Evolutionary conservation across 768 basidiomycete species (phyloP).

Genomic region (Leccinum uliginosum): DNA sequence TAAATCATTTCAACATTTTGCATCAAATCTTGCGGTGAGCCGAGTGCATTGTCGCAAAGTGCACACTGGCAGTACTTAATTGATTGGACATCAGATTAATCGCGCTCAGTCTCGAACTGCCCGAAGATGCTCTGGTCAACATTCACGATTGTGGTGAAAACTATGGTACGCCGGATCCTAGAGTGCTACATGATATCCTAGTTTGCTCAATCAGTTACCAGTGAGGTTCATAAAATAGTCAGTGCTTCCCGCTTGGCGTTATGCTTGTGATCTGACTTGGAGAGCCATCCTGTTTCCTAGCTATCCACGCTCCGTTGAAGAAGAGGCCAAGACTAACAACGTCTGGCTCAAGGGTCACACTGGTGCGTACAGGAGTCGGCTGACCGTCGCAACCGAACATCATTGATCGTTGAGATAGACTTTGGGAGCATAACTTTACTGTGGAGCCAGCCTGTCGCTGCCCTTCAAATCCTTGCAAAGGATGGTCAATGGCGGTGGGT

Average conservation of each 20-base stretch:
- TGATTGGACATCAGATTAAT: neutral
- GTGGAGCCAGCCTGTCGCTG: neutral
- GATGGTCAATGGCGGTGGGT: neutral
- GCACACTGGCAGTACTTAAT: neutral
- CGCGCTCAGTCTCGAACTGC: neutral
- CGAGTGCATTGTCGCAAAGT: neutral
- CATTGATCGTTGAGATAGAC: neutral
- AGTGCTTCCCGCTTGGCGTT: neutral
- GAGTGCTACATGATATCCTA: neutral
- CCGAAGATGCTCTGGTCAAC: neutral
- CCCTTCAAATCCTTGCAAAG: neutral
- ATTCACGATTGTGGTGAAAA: neutral
- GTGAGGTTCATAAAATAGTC: neutral
- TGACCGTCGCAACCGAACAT: neutral
- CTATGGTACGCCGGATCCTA: neutral
- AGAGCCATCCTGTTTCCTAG: neutral
- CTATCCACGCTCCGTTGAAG: neutral
- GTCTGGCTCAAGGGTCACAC: neutral
- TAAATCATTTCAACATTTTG: neutral
- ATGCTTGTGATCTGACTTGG: neutral
- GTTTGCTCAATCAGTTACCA: neutral
- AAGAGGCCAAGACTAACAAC: neutral
- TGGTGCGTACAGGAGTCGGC: neutral
- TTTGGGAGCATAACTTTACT: neutral
- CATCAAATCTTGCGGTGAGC: neutral